phyloP scores from a whole-genome alignment of 148 eudicot genomes.

The Tetragonia tetragonoides region DNA sequence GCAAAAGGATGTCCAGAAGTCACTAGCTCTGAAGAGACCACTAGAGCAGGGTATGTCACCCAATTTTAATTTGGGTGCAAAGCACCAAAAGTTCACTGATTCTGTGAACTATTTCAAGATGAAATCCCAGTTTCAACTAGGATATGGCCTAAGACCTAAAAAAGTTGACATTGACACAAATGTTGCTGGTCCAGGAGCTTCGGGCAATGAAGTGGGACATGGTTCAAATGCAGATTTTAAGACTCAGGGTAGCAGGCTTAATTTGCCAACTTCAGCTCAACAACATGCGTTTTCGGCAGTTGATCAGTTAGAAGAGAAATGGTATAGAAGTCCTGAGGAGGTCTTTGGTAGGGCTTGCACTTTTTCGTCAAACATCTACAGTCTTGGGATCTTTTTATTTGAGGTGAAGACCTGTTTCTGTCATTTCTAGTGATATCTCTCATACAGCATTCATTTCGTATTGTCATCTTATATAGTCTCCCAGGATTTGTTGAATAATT shows the following conservation, averaged over 20 bases:
- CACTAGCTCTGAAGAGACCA: conserved; percentile 51
- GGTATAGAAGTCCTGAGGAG: too few species aligned
- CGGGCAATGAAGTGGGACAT: neutral
- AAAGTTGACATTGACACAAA: conserved; percentile 12
- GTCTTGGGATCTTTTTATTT: too few species aligned
- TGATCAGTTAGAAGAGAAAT: too few species aligned
- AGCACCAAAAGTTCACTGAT: conserved; percentile 57
- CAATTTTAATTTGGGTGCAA: conserved; percentile 30
- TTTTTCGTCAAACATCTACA: too few species aligned
- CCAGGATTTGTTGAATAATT: neutral
- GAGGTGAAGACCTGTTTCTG: neutral
- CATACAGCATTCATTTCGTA: neutral
- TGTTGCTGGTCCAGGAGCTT: conserved; percentile 18
- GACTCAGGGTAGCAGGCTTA: conserved; percentile 23
- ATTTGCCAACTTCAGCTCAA: neutral
- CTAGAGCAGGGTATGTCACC: conserved; percentile 34
- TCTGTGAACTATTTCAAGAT: conserved; percentile 30
- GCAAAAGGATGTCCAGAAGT: conserved; percentile 31
- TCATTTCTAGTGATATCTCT: neutral
- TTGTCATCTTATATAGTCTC: neutral
- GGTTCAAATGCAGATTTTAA: conserved; percentile 16
- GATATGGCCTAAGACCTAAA: conserved; percentile 27
- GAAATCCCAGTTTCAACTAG: conserved; percentile 48
- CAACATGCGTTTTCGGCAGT: too few species aligned
- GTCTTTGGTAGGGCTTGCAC: too few species aligned